These are phyloP conservation scores for Calonectria pteridis DNA, from an alignment of 2,329 filamentous ascomycete genomes.

Conservation along the genomic window DNA sequence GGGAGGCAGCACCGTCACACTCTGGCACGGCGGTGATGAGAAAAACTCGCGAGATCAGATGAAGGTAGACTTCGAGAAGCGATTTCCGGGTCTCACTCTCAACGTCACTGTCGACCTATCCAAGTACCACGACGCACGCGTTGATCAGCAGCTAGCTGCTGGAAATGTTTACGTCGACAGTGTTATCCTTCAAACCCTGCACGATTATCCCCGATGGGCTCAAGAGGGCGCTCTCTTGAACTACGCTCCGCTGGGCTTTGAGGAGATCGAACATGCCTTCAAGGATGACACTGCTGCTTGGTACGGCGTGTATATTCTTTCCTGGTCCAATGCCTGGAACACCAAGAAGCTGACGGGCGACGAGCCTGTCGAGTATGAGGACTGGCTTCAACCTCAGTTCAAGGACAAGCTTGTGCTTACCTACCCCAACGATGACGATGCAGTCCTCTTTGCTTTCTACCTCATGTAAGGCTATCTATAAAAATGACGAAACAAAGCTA, in stretches of 20 bases:
- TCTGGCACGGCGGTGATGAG: slow-evolving; percentile 64
- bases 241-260: slow-evolving; percentile 62
- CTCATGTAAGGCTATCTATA: slow-evolving; percentile 54
- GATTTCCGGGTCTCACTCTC: slow-evolving; percentile 63
- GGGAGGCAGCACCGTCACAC: slow-evolving; percentile 59
- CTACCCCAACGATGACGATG: slow-evolving; percentile 71
- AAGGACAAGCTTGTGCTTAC: slow-evolving; percentile 67
- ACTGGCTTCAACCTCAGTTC: slow-evolving; percentile 61
- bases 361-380: slow-evolving; percentile 52
- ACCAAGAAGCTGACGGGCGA: slow-evolving; percentile 48
- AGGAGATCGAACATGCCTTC: slow-evolving; percentile 55
- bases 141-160: slow-evolving; percentile 60
- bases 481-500: not conserved
- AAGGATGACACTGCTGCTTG: slow-evolving; percentile 53
- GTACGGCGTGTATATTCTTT: slow-evolving; percentile 54
- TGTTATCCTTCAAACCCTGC: slow-evolving; percentile 59
- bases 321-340: slow-evolving; percentile 50
- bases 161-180: slow-evolving; percentile 57
- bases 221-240: slow-evolving; percentile 58
- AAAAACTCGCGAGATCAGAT: slow-evolving; percentile 52
- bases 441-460: slow-evolving; percentile 63
- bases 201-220: slow-evolving; percentile 66
- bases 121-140: slow-evolving; percentile 64
- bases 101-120: slow-evolving; percentile 68
- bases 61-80: slow-evolving; percentile 58